Evolutionary conservation across 1,139 yeast genomes (phyloP).

Genomic region (Candida albicans): DNA sequence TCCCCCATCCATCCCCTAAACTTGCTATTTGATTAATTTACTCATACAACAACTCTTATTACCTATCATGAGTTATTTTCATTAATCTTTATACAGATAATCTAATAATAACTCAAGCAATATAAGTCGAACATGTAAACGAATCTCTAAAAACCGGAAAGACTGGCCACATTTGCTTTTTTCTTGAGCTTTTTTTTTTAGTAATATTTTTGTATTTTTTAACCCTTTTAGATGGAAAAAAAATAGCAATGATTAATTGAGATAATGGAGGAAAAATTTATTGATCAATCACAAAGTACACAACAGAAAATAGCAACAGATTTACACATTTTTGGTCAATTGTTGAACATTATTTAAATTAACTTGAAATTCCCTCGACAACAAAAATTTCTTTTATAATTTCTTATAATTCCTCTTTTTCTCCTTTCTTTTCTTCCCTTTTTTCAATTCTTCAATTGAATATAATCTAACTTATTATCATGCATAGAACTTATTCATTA

Average conservation of each 20-base stretch:
- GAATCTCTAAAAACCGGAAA: too few species aligned
- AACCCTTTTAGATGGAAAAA: not conserved
- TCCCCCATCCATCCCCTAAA: too few species aligned
- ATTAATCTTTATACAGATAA: too few species aligned
- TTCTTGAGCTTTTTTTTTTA: too few species aligned
- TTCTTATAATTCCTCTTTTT: slow-evolving; percentile 1
- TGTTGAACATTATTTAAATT: not conserved
- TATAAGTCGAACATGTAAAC: too few species aligned
- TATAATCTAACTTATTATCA: slow-evolving; percentile 51
- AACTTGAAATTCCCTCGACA: slow-evolving; percentile 4
- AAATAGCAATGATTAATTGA: not conserved
- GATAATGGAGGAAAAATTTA: too few species aligned
- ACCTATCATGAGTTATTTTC: too few species aligned
- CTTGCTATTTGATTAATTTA: too few species aligned
- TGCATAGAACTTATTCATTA: slow-evolving; percentile 98
- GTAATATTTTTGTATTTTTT: too few species aligned
- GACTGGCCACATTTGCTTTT: too few species aligned
- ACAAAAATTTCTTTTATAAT: not conserved
- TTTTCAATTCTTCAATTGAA: slow-evolving; percentile 13
- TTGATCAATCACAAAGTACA: not conserved
- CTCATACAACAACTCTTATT: too few species aligned
- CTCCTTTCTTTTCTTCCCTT: slow-evolving; percentile 1
- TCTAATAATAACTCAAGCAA: too few species aligned
- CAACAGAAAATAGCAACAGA: not conserved
- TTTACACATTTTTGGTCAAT: not conserved